A percentile compares a stretch with the other conserved stretches of the same genome.
Conservation (phyloP, 2,329 filamentous ascomycete species). For the Cadophora malorum region DNA sequence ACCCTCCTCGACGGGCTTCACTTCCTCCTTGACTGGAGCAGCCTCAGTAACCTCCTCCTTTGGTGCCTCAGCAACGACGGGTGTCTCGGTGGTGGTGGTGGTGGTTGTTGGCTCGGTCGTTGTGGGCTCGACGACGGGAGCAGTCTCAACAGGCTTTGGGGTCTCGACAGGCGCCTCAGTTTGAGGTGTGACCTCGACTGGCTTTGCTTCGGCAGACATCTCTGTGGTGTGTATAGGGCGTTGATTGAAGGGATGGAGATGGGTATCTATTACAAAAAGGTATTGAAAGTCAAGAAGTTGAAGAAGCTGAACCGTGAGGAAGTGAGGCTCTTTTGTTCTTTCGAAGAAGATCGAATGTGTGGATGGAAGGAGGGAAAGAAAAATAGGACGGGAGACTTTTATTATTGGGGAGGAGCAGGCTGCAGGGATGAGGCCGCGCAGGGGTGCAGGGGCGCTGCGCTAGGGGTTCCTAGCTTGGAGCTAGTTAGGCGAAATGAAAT, state of each 20-base stretch:
- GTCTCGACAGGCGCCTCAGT: constrained; percentile 53
- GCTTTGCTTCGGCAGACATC: constrained; percentile 29
- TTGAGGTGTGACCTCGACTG: constrained; percentile 21
- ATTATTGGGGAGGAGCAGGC: constrained; percentile 14
- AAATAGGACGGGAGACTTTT: constrained; percentile 16
- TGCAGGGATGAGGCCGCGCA: constrained; percentile 1
- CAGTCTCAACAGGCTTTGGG: constrained; percentile 61
- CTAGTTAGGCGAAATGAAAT: constrained; percentile 20
- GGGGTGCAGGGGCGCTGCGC: constrained; percentile 1
- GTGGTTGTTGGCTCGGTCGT: constrained; percentile 40
- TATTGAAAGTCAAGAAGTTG: constrained; percentile 17
- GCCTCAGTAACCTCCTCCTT: constrained; percentile 68
- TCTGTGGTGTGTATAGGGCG: constrained; percentile 1
- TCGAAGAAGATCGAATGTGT: not conserved
- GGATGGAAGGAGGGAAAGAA: constrained; percentile 4
- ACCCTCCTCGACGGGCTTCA: constrained; percentile 68
- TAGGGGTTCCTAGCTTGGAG: not conserved
- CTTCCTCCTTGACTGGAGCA: constrained; percentile 56
- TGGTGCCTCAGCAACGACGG: constrained; percentile 21
- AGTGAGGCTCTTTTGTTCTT: constrained; percentile 14
- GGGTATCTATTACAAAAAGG: constrained; percentile 23
- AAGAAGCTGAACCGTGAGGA: constrained; percentile 15
- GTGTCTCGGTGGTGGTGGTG: constrained; percentile 42
- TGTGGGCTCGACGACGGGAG: constrained; percentile 45
- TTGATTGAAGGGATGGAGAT: constrained; percentile 1